Base-by-base conservation (phyloP, 2,329 filamentous ascomycete genomes). In the Botryotinia globosa region DNA sequence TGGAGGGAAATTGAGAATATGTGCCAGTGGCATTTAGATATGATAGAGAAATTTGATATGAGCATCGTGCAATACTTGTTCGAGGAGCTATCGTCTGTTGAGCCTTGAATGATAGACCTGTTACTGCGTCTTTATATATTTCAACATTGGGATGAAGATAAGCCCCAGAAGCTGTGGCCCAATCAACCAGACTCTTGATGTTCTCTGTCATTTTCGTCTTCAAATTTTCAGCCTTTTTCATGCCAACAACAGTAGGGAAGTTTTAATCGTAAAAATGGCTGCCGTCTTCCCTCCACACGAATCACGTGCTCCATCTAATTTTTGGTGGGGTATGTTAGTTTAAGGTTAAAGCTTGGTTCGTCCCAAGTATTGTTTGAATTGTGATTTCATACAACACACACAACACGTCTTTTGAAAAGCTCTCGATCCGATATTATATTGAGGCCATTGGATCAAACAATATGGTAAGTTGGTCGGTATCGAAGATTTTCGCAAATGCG, bases 1-100 rank as follows among this genome's bases (percentile, higher is more conserved):
- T 72, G 42, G 66, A 22, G 42, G 74, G 63, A 42, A 78, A 75
- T 22, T 79, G 75, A 3, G 82, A 77, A 12, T 82, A 81, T 4
- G 77, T 77, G 29, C 78, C 76, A n/a, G 87, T 78, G 39, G 86
- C 85, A 77, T 90, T 87, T 70, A 90, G 82, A 77, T 86, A 90
- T 0, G 89, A 91, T 9, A 91, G 83, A 0, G 86, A 86, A 20
- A 86, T 84, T 6, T 80, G 75, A n/a, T 86, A 80, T 20, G 88
- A 86, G 58, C 89, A 86, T 45, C 81, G 82, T 74, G 89, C 86
- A 58, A 89, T 82, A 39, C 81, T 73, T n/a, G 74, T 73, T 2
- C 62, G 74, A 7, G 76, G 58, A 51, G 74, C 71, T 37, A 79
- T 76, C 16, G 56, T 45, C 56, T 77, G 56, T 3, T 32, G 58